Evolutionary conservation across 805 yeast species (phyloP).

Genomic region (Martiniozyma abietophila): DNA sequence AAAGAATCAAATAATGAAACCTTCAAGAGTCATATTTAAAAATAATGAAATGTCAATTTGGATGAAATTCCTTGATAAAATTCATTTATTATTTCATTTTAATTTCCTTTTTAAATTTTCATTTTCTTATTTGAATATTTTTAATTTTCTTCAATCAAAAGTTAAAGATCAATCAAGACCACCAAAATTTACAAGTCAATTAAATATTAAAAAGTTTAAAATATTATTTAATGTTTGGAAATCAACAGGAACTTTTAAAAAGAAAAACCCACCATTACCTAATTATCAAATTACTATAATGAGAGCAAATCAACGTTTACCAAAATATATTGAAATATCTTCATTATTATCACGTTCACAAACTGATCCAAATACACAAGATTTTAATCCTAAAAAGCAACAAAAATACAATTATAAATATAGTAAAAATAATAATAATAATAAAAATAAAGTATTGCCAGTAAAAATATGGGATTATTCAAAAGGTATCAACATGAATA

Average conservation of each 20-base stretch:
- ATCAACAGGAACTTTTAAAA: slow-evolving; percentile 63
- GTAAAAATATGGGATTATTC: slow-evolving; percentile 10
- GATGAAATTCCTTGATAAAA: slow-evolving; percentile 4
- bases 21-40: slow-evolving; percentile 1
- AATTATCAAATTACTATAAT: slow-evolving; percentile 65
- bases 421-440: slow-evolving; percentile 1
- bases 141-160: slow-evolving; percentile 13
- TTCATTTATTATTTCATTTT: slow-evolving; percentile 5
- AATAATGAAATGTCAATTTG: slow-evolving; percentile 9
- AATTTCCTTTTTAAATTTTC: slow-evolving; percentile 10
- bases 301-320: slow-evolving; percentile 39
- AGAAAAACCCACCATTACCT: slow-evolving; percentile 59
- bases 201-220: slow-evolving; percentile 19
- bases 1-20: slow-evolving; percentile 1
- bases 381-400: slow-evolving; percentile 1
- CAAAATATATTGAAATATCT: slow-evolving; percentile 35
- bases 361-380: slow-evolving; percentile 7
- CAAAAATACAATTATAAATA: neutral
- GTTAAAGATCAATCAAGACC: slow-evolving; percentile 8
- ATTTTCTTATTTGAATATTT: slow-evolving; percentile 13
- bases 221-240: slow-evolving; percentile 73
- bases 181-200: slow-evolving; percentile 11
- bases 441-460: neutral
- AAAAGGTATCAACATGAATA: slow-evolving; percentile 10
- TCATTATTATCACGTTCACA: slow-evolving; percentile 25